Evolutionary conservation across 202 grass and related monocot species (phyloP), one percentile per base, ranked within the genome.

Genomic region (Panicum virgatum): DNA sequence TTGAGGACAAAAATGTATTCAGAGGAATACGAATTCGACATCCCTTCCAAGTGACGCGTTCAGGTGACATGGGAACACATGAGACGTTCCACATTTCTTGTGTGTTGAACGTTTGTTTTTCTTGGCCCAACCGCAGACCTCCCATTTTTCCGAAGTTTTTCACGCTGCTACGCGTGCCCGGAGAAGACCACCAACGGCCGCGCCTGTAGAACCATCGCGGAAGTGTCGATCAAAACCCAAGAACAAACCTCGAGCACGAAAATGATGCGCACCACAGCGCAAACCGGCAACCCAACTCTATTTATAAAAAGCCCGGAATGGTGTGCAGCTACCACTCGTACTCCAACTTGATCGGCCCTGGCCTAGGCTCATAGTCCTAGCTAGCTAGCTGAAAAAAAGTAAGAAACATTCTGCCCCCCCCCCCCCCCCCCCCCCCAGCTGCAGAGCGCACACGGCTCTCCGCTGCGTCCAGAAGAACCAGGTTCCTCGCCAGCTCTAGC

Each of bases 281-380:
- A 22, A 60, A 12, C 57, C 40, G 2, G 10, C 56, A 58, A 58
- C 39, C 20, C 37, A 34, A 14, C 67, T 38, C 29, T 22, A 32
- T 56, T 36, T 87, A 87, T 87, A 86, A 76, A 87, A 87, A 58
- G 20, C 20, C 20, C 14, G 52, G 18, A 34, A 36, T 42, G 79
- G 16, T 5, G 48, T 18, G 44, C 56, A 14, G 34, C 39, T 5
- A 37, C 44, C 36, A 53, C 54, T 52, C 75, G 56, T 45, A 18
- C 45, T 44, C 26, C 46, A 77, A 56, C 48, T 15, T 46, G 13
- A 73, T 85, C 66, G 4, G 16, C 40, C 39, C n/a, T 23, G 9
- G 36, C 63, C 4, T 66, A 38, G 11, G 11, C 20, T 10, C 18
- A n/a, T n/a, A n/a, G n/a, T n/a, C n/a, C n/a, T n/a, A n/a, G n/a